Evolutionary conservation across 495 filamentous ascomycete genomes (phyloP), one percentile per base, ranked within the genome.

Genomic region (Aspergillus haitiensis): DNA sequence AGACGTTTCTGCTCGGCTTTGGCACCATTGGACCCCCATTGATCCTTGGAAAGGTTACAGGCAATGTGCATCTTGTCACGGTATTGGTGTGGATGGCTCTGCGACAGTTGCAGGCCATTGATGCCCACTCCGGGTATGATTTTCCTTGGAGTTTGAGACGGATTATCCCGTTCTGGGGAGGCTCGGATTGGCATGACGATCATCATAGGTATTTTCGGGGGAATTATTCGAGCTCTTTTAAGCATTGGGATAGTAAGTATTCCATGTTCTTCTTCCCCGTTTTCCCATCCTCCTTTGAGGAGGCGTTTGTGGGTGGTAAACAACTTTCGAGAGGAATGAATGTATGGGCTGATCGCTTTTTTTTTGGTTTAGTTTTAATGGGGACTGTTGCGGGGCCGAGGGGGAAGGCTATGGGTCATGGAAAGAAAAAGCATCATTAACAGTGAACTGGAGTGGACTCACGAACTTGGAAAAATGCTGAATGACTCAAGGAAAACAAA

Each of bases 151-250:
- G 88, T 70, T 77, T 98, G 73, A 90, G 93, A 70, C 89, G 94
- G 72, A 87, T 98, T 78, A 72, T 98, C n/a, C 94, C 94, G 13
- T 95, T 98, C 83, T 98, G 95, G 95, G 94, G 93, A 59, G 94
- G 94, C 61, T 93, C 94, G 16, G 87, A 96, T 60, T 93, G 97
- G 78, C 94, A 98, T 74, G 94, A 98, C 70, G 78, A 90, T 39
- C 94, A 98, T 75, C 94, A 98, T 75, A 93, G 97, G 79, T 85
- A 88, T 61, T 98, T 98, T 81, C 88, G 97, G 68, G 94, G 94
- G 56, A 98, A 98, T 79, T 98, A 97, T 73, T 82, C 93, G 39
- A 96, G 92, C 68, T 95, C 90, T 75, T 98, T 98, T 84, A 84
- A 92, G 70, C 97, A 94, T 91, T 98, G 95, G 94, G 94, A 98